phyloP scores from a whole-genome alignment of 768 basidiomycete genomes.

The Exsudoporus frostii region DNA sequence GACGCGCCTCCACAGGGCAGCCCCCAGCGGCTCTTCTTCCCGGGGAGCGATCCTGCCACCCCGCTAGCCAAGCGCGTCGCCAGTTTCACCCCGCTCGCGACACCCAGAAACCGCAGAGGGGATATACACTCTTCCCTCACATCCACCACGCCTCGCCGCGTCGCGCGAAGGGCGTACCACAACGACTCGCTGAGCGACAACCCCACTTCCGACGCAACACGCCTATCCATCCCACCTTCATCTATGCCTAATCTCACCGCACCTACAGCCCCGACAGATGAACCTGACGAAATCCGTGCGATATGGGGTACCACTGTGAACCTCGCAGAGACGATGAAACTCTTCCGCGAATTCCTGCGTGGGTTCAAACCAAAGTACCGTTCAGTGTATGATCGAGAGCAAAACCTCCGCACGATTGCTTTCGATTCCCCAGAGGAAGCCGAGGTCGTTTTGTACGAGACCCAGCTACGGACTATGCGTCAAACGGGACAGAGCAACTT shows the following conservation, averaged over 20 bases:
- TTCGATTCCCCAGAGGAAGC: conserved; percentile 63
- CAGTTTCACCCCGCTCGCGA: conserved; percentile 29
- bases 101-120: conserved; percentile 43
- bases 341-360: conserved; percentile 84
- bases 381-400: conserved; percentile 62
- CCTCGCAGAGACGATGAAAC: conserved; percentile 84
- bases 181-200: conserved; percentile 29
- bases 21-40: conserved; percentile 26
- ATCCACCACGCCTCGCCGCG: conserved; percentile 30
- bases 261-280: conserved; percentile 58
- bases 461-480: conserved; percentile 80
- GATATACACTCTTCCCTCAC: conserved; percentile 32
- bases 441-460: conserved; percentile 72
- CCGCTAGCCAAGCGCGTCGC: conserved; percentile 42
- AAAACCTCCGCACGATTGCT: conserved; percentile 47
- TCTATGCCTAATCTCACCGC: conserved; percentile 58
- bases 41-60: conserved; percentile 39
- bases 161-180: conserved; percentile 18
- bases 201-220: conserved; percentile 56
- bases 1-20: conserved; percentile 27
- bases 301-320: conserved; percentile 99
- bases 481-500: conserved; percentile 90
- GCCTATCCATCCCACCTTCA: conserved; percentile 56
- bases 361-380: conserved; percentile 95
- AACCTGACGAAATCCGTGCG: conserved; percentile 81